phyloP scores from a whole-genome alignment of 129 eudicot genomes.

The Silybum marianum region DNA sequence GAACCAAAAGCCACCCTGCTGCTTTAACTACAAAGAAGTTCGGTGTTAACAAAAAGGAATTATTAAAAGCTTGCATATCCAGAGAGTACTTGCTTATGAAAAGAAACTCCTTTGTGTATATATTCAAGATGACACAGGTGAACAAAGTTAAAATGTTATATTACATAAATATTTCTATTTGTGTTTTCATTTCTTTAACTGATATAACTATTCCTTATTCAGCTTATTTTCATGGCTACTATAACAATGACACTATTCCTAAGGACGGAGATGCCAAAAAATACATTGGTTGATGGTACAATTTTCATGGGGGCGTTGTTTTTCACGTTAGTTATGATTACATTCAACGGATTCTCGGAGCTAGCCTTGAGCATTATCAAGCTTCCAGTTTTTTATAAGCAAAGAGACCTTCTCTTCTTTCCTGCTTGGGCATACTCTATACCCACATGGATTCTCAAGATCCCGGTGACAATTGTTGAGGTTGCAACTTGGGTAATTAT shows the following conservation, averaged over 20 bases:
- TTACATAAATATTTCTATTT: not conserved
- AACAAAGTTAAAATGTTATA: not conserved
- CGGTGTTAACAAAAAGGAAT: conserved; percentile 77
- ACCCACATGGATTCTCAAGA: conserved; percentile 84
- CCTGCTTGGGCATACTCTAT: conserved; percentile 93
- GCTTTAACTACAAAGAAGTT: conserved; percentile 74
- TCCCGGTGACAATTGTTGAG: conserved; percentile 72
- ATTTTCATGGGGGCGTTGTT: conserved; percentile 88
- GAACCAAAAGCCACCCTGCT: conserved; percentile 78
- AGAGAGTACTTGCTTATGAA: conserved; percentile 87
- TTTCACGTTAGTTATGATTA: conserved; percentile 55
- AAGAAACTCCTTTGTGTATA: conserved; percentile 82
- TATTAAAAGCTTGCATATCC: conserved; percentile 75
- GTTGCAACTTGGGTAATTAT: conserved; percentile 61
- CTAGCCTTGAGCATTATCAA: conserved; percentile 71
- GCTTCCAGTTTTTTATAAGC: conserved; percentile 95
- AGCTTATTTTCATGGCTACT: conserved; percentile 68
- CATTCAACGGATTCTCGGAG: conserved; percentile 91
- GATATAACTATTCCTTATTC: conserved; percentile 21
- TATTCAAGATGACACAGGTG: conserved; percentile 75
- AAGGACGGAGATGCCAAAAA: conserved; percentile 69
- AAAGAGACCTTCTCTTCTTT: conserved; percentile 82
- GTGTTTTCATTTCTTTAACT: not conserved
- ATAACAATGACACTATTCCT: conserved; percentile 72
- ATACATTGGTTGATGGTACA: conserved; percentile 54